These are phyloP conservation scores for Apiospora koreana DNA, from an alignment of 2,329 filamentous ascomycete genomes.

Conservation along the genomic window DNA sequence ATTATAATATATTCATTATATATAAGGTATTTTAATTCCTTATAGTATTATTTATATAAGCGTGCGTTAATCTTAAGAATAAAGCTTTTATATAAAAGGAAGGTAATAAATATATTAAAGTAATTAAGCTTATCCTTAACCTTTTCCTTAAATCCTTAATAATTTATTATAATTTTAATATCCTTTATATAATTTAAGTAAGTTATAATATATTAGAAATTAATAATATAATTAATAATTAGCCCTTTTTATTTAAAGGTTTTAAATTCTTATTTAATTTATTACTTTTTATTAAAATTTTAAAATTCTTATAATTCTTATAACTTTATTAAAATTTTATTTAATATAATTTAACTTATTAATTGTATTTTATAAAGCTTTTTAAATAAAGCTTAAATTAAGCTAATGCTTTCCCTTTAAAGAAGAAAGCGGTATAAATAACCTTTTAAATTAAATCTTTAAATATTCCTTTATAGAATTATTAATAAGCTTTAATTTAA, in stretches of 20 bases:
- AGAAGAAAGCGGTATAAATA: neutral
- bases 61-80: neutral
- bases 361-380: neutral
- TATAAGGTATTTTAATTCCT: neutral
- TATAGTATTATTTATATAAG: neutral
- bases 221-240: neutral
- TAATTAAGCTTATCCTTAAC: neutral
- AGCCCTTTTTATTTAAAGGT: neutral
- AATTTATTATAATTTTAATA: neutral
- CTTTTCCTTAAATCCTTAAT: neutral
- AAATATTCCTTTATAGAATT: neutral
- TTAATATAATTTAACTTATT: neutral
- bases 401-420: neutral
- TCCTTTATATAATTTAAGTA: neutral
- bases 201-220: neutral
- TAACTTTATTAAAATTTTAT: neutral
- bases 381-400: neutral
- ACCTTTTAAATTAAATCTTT: neutral
- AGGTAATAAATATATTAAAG: neutral
- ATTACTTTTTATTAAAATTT: neutral
- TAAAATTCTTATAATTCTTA: neutral
- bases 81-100: neutral
- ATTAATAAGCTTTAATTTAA: neutral
- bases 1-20: no score
- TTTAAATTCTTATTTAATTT: neutral